Conservation (phyloP, 192 early-diverging fungal genomes). For the Linnemannia hyalina region DNA sequence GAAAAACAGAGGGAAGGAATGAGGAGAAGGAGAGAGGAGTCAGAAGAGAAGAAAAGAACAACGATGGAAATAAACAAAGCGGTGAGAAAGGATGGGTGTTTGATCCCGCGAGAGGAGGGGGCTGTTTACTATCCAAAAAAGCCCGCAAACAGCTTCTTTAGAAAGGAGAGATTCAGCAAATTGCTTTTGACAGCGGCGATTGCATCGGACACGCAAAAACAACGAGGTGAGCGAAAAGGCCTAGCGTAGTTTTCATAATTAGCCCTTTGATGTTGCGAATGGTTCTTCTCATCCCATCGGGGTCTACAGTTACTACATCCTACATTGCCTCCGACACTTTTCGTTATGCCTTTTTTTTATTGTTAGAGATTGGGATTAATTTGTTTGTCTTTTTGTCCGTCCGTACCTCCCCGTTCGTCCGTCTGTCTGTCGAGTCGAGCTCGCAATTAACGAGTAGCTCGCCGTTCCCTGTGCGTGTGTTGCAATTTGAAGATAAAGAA, state of each 20-base stretch:
- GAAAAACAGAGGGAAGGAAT: not conserved
- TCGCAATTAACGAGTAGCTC: not conserved
- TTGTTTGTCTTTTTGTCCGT: not conserved
- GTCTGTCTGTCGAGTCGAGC: not conserved
- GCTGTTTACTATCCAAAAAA: not conserved
- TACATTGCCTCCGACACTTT: not conserved
- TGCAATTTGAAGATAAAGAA: not conserved
- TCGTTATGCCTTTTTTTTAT: not conserved
- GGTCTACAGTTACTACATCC: not conserved
- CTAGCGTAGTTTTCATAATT: not conserved
- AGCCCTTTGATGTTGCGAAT: not conserved
- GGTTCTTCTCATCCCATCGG: not conserved
- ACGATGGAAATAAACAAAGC: too few species aligned
- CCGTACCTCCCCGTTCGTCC: not conserved
- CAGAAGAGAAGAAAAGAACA: too few species aligned
- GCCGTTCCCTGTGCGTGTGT: not conserved
- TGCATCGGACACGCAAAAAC: not conserved
- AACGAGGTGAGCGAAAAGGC: not conserved
- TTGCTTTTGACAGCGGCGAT: constrained; percentile 1
- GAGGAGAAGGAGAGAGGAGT: not conserved
- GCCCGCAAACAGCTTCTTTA: not conserved
- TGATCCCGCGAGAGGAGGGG: too few species aligned
- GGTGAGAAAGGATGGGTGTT: too few species aligned
- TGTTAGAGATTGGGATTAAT: not conserved
- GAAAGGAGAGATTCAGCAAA: not conserved